Base-by-base conservation (phyloP, 192 early-diverging fungal genomes). In the Backusella parvicylindrica region DNA sequence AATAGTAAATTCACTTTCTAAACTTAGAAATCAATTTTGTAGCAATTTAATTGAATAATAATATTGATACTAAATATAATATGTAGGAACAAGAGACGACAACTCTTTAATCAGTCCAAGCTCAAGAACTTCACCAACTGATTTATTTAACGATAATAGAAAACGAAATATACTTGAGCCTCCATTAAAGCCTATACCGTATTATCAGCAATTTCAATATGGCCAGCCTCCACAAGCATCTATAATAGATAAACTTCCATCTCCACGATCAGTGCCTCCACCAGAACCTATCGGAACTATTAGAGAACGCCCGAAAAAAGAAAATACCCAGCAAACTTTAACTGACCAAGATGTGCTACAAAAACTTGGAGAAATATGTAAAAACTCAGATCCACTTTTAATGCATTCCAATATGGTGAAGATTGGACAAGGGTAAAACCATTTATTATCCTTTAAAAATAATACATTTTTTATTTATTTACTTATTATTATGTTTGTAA, bases 301-400 rank as follows among this genome's bases (percentile, higher is more conserved):
- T 40, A 81, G 76, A 32, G 65, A 71, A 18, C 70, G 75, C 32
- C 56, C 75, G 2, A 47, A 43, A 31, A 81, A 77, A 70, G 56
- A 73, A 7, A 72, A 65, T 21, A 75, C 56, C 18, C 56, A 79
- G 18, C 64, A 68, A 8, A 68, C 56, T 31, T 67, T 79, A 66
- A 76, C 60, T 13, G 81, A 83, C 33, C 90, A 91, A 75, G 95
- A 99, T 75, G 90, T 99, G 11, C 86, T 99, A 64, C 91, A 92
- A 40, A 87, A 93, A 7, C 79, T 97, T 64, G 84, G 90, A 78
- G 90, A 89, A 15, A 93, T 97, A 64, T 97, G 96, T 82, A 95
- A 90, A 43, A 91, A 92, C 50, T 90, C 87, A 35, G 94, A 98
- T 83, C 97, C 97, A 50, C 94, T 89, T 74, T 86, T 86, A 68